phyloP scores from a whole-genome alignment of 2,329 filamentous ascomycete genomes.

The Botryotinia narcissicola region DNA sequence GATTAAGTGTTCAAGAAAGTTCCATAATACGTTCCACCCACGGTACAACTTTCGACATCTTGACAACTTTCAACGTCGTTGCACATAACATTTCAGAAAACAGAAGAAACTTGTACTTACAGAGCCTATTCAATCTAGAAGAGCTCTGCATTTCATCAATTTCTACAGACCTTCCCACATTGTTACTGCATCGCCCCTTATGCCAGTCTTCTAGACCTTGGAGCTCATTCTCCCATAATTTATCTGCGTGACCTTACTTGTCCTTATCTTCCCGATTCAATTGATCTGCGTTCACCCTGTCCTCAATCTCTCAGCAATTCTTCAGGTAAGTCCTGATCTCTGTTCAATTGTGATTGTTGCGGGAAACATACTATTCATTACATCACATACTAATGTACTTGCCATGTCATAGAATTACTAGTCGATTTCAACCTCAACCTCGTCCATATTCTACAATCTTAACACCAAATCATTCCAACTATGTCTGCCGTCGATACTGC shows the following conservation, averaged over 20 bases:
- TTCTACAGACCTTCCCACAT: constrained; percentile 19
- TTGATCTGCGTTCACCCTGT: constrained; percentile 16
- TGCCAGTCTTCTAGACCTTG: constrained; percentile 31
- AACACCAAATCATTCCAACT: neutral
- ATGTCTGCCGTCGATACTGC: constrained; percentile 34
- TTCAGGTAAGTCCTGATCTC: neutral
- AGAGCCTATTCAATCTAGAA: constrained; percentile 6
- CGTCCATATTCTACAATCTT: constrained; percentile 14
- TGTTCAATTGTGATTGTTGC: neutral
- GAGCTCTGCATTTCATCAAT: constrained; percentile 18
- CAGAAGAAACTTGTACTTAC: constrained; percentile 3
- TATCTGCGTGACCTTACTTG: constrained; percentile 34
- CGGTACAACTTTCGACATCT: constrained; percentile 1
- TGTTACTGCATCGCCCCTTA: constrained; percentile 30
- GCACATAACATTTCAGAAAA: neutral
- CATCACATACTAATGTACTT: neutral
- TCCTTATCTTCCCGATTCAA: constrained; percentile 26
- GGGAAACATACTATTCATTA: neutral
- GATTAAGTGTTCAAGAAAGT: constrained; percentile 11
- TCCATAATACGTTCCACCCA: constrained; percentile 5
- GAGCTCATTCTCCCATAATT: constrained; percentile 26
- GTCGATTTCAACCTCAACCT: constrained; percentile 8
- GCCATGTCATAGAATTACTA: constrained; percentile 11
- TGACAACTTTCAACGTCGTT: constrained; percentile 14
- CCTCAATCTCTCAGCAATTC: constrained; percentile 15